Conservation (phyloP, 2,329 filamentous ascomycete species). For the Ophiostoma triangulosporum region DNA sequence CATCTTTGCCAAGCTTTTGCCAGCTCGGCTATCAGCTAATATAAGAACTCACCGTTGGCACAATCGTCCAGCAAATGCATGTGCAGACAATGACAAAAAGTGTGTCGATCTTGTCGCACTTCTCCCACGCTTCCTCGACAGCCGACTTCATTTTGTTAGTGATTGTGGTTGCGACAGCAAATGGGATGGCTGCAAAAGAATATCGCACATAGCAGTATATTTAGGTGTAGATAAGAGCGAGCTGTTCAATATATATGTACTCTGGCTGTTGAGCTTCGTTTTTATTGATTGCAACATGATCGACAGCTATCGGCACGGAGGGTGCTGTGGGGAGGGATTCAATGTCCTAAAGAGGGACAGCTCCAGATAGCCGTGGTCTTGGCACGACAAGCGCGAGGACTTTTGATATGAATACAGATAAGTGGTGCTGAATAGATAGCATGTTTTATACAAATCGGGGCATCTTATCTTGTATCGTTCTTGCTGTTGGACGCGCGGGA, state of each 20-base stretch:
- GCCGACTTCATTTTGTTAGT: background rate
- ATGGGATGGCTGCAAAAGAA: background rate
- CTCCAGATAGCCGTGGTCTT: background rate
- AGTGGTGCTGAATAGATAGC: background rate
- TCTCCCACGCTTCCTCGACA: background rate
- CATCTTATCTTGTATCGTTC: background rate
- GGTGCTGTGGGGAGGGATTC: background rate
- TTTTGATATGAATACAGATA: background rate
- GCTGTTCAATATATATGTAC: background rate
- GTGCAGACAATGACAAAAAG: slow-evolving; percentile 9
- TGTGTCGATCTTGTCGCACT: slow-evolving; percentile 4
- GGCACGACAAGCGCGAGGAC: background rate
- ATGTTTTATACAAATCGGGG: background rate
- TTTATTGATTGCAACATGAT: background rate
- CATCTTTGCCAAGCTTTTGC: background rate
- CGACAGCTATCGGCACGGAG: background rate
- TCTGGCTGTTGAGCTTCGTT: too few species aligned
- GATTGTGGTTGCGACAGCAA: background rate
- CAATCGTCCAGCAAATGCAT: slow-evolving; percentile 8
- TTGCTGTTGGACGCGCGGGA: background rate
- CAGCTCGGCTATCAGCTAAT: too few species aligned
- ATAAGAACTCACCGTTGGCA: slow-evolving; percentile 4
- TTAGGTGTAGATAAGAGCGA: background rate
- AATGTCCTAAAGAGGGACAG: background rate
- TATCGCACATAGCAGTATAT: background rate